These are phyloP conservation scores for Plasmodium malariae DNA, from an alignment of 169 alveolate species.

Conservation along the genomic window DNA sequence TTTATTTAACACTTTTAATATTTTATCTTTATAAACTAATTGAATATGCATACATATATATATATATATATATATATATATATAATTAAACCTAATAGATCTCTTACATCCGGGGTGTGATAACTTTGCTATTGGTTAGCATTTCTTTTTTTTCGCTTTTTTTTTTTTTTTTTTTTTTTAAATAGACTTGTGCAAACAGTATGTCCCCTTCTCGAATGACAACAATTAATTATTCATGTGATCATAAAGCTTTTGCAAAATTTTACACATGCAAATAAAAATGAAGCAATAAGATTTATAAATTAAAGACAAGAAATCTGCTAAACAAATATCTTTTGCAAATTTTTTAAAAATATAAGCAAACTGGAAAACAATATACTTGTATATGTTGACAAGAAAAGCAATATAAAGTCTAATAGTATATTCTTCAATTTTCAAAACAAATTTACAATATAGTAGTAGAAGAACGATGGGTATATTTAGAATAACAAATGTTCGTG, in stretches of 20 bases:
- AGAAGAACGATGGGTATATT: conserved; percentile 52
- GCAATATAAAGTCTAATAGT: conserved; percentile 17
- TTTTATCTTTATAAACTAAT: too few relatives aligned
- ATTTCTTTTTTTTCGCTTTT: not conserved
- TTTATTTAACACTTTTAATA: too few relatives aligned
- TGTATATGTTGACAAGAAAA: conserved; percentile 23
- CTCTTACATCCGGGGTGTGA: too few relatives aligned
- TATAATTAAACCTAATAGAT: too few relatives aligned
- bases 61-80: too few relatives aligned
- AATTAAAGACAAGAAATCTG: conserved; percentile 18
- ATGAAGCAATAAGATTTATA: conserved; percentile 7
- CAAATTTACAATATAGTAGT: conserved; percentile 32
- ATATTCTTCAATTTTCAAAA: conserved; percentile 47
- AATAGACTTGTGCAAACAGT: too few relatives aligned
- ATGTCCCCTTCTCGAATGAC: too few relatives aligned
- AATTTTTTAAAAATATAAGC: conserved; percentile 50
- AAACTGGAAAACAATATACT: conserved; percentile 42
- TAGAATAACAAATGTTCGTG: conserved; percentile 47
- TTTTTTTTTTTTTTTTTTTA: too few relatives aligned
- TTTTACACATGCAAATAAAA: conserved; percentile 34
- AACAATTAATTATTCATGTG: too few relatives aligned
- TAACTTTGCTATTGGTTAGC: not conserved
- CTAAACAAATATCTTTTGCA: not conserved
- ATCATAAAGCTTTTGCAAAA: conserved; percentile 13
- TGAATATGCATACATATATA: too few relatives aligned